Evolutionary conservation across 805 yeast species (phyloP), one percentile per base, ranked within the genome.

Genomic region (Dipodascopsis uninucleata): DNA sequence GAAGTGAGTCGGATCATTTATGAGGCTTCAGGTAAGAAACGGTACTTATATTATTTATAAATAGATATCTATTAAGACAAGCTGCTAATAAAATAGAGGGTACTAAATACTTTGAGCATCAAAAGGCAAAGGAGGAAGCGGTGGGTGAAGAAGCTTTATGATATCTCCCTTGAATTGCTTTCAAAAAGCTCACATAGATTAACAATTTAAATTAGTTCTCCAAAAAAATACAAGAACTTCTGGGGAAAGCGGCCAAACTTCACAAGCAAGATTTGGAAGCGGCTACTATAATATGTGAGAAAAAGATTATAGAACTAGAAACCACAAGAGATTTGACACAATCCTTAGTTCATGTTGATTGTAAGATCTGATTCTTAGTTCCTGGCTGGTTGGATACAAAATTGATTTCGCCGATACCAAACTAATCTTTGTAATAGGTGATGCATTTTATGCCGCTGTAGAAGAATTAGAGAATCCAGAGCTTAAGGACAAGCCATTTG

Each of bases 381-480:
- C n/a, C n/a, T n/a, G n/a, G n/a, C n/a, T n/a, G n/a, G n/a, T n/a
- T n/a, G n/a, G n/a, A n/a, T n/a, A n/a, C n/a, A 36, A n/a, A 9
- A 24, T 5, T 4, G 41, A 24, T 17, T 16, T 12, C 25, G 14
- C 5, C 20, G 8, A 6, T 45, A 9, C n/a, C 9, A 31, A 10
- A n/a, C 9, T 14, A 24, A 26, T 16, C n/a, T 14, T 10, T 14
- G 5, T 14, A 5, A 4, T 12, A 49, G 52, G 52, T 62, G 98
- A 93, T 63, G 88, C 96, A 52, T 93, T 93, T 59, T 93, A 90
- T 65, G 97, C 90, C 3, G 74, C 94, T 0, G 97, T 84, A 0
- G 85, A 96, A 0, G 77, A 86, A 5, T 66, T 81, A 43, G 72
- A 68, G 17, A 68, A 71, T 36, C 82, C 83, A 0, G 70, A 77